Base-by-base conservation (phyloP, 2,329 filamentous ascomycete species). In the Aaosphaeria pasadenensis region DNA sequence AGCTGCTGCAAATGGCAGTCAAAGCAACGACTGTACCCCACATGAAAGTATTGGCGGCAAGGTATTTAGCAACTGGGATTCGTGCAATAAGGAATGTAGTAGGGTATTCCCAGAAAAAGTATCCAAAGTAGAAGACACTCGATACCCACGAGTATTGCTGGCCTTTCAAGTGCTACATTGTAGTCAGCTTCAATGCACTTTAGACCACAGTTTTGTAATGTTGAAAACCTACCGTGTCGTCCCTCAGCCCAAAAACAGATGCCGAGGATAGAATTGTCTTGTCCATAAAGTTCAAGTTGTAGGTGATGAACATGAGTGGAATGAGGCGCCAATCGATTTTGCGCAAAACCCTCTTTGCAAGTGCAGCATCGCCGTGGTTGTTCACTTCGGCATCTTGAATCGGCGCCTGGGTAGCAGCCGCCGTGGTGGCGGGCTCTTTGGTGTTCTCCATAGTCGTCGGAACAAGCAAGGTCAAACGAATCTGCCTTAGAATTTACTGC, bases 201-300 rank as follows among this genome's bases (percentile, higher is more conserved):
- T 36, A 7, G 42, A 44, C 30, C 2, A 4, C 6, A 31, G 33
- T 2, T 36, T 13, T 2, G 17, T 4, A 11, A 2, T 3, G 17
- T 24, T 24, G 17, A 24, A 36, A 24, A 24, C 42, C n/a, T 39
- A 32, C 43, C 49, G 36, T 60, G 39, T 63, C 58, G 17, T 56
- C 46, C 29, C 56, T 49, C 79, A 4, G 71, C 75, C 35, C 80
- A 53, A 84, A 83, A 0, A 84, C 78, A 4, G 79, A 71, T 0
- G 81, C 80, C 76, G 78, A 50, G 43, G 64, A 53, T 52, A 64
- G 43, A n/a, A 61, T 59, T 1, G 76, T 76, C 59, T 85, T 85
- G 62, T 85, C 82, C 72, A 84, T 81, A 48, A 83, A 84, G 56
- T 82, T 81, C 52, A 84, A 62, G 68, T 78, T 77, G 57, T 84